These are phyloP conservation scores for Cadophora sp. DNA, from an alignment of 2,329 filamentous ascomycete genomes.

Conservation along the genomic window DNA sequence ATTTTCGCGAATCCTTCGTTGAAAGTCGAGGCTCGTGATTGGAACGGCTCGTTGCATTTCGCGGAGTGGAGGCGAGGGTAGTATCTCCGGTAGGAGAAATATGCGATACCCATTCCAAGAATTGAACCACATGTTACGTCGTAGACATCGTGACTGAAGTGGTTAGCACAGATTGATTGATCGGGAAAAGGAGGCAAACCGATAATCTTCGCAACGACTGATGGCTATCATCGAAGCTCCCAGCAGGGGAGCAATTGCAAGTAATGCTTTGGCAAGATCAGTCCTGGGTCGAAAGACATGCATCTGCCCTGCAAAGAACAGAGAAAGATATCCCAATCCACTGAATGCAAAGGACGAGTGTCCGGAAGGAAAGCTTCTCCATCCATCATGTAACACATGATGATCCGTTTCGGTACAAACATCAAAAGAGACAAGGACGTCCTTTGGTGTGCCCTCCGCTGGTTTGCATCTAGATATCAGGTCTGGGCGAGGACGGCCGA, in stretches of 20 bases:
- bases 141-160: slow-evolving; percentile 66
- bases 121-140: slow-evolving; percentile 69
- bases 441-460: slow-evolving; percentile 52
- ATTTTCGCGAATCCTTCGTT: slow-evolving; percentile 45
- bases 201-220: slow-evolving; percentile 72
- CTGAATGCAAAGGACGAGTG: slow-evolving; percentile 82
- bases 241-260: slow-evolving; percentile 65
- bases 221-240: slow-evolving; percentile 73
- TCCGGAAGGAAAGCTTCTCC: slow-evolving; percentile 83
- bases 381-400: slow-evolving; percentile 79
- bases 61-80: slow-evolving; percentile 62
- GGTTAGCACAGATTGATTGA: slow-evolving; percentile 7
- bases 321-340: slow-evolving; percentile 75
- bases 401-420: slow-evolving; percentile 76
- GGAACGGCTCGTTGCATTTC: slow-evolving; percentile 64
- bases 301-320: slow-evolving; percentile 73
- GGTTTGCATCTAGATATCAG: slow-evolving; percentile 88
- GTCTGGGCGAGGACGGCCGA: slow-evolving; percentile 78
- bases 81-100: slow-evolving; percentile 71
- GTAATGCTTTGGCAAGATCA: slow-evolving; percentile 61
- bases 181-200: slow-evolving; percentile 42
- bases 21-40: slow-evolving; percentile 44
- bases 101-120: slow-evolving; percentile 65
- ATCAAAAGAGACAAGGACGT: slow-evolving; percentile 65
- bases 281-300: slow-evolving; percentile 56